A percentile compares a stretch with the other conserved stretches of the same genome.
Conservation (phyloP, 305 asterid genomes). For the Fraxinus albicans region DNA sequence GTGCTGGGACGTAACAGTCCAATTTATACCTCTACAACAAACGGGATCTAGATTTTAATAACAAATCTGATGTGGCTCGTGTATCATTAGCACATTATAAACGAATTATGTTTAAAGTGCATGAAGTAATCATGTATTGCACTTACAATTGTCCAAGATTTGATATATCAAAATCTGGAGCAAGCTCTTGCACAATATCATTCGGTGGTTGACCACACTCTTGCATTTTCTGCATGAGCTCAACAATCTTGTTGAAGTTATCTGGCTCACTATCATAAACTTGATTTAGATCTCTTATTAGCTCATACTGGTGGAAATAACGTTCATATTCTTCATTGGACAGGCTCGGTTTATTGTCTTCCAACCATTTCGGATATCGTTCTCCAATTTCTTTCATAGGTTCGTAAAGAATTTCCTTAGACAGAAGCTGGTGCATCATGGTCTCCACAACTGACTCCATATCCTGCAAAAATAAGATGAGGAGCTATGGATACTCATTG, state of each 20-base stretch:
- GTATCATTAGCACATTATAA: neutral
- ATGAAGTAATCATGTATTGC: neutral
- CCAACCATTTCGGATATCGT: conserved; percentile 89
- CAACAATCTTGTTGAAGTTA: conserved; percentile 91
- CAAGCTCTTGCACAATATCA: conserved; percentile 84
- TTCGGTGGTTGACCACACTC: conserved; percentile 98
- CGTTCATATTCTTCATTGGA: conserved; percentile 62
- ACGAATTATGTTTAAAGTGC: neutral
- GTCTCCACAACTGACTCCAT: conserved; percentile 97
- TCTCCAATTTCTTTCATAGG: conserved; percentile 97
- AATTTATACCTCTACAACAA: neutral
- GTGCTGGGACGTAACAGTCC: neutral
- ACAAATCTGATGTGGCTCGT: neutral
- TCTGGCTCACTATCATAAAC: conserved; percentile 78
- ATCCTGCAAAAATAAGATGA: conserved; percentile 45
- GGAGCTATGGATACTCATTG: neutral
- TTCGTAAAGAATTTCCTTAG: conserved; percentile 90
- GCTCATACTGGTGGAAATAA: conserved; percentile 57
- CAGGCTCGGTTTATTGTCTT: conserved; percentile 68
- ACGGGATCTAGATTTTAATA: neutral
- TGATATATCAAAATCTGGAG: conserved; percentile 81
- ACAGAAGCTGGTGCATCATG: conserved; percentile 96
- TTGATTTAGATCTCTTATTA: conserved; percentile 62
- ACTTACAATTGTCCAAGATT: conserved; percentile 82
- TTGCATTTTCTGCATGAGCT: conserved; percentile 99